Evolutionary conservation across 2,329 filamentous ascomycete species (phyloP), one percentile per base, ranked within the genome.

Genomic region (Bimuria novae-zelandiae): DNA sequence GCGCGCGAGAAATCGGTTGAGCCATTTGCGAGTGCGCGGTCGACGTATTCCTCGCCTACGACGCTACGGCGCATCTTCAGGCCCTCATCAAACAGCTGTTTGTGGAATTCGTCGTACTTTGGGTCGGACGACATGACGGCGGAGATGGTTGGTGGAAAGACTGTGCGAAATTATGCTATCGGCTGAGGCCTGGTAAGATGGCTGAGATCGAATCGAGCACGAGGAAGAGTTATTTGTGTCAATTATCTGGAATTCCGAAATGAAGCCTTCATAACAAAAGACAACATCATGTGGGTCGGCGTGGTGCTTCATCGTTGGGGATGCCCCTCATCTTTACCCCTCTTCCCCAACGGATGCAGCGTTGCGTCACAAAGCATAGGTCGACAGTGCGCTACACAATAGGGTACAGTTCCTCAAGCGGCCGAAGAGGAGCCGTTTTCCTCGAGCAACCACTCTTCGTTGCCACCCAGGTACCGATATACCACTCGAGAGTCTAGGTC

Each of bases 31-130:
- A 87, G 75, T 1, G 84, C 79, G 3, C 74, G 75, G 62, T 85
- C 78, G 49, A 88, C 85, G 60, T 87, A 86, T 33, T 77, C 76
- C 50, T 84, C 76, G n/a, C 85, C 85, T 12, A 84, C 80, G 7
- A 88, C 85, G 55, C 77, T 77, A 46, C 81, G 78, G 30, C 85
- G 83, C 65, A 85, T 81, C 62, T 82, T 78, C 50, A 88, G 75
- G 30, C 85, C 85, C 58, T 82, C 79, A 6, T 84, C 80, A 72
- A 84, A 88, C 40, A 87, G 77, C 43, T 80, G 73, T 60, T 83
- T 79, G 73, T 86, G 78, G 46, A 73, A 64, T 22, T 70, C 70
- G 39, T 76, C 69, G 62, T 75, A 70, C 27, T 75, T 75, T 1
- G 74, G 70, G 49, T 76, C 72, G 53, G 70, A 72, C 25, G 73